Evolutionary conservation across 306 rosid species (phyloP).

Genomic region (Quercus parvula): DNA sequence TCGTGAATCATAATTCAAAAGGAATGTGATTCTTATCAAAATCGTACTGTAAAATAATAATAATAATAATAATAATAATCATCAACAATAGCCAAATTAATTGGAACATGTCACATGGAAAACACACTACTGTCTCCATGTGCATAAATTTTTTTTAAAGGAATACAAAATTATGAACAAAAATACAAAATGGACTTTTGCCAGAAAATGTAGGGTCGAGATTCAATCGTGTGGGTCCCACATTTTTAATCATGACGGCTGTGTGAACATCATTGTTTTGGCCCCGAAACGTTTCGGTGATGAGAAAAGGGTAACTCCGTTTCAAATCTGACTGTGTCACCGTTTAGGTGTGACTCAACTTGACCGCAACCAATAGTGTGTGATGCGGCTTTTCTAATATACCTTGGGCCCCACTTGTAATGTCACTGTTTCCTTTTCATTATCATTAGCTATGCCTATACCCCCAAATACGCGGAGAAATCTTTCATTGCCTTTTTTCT

Average conservation of each 20-base stretch:
- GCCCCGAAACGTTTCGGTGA: constrained; percentile 4
- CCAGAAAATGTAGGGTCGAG: constrained; percentile 19
- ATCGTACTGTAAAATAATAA: too few species aligned
- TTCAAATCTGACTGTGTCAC: constrained; percentile 25
- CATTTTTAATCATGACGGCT: constrained; percentile 20
- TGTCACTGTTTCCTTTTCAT: constrained; percentile 20
- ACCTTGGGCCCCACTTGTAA: constrained; percentile 30
- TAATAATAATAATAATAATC: too few species aligned
- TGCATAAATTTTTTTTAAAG: too few species aligned
- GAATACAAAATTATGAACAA: neutral
- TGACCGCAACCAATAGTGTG: constrained; percentile 29
- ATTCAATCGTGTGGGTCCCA: constrained; percentile 30
- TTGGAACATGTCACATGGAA: too few species aligned
- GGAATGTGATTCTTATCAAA: too few species aligned
- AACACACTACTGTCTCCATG: too few species aligned
- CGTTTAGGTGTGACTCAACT: constrained; percentile 12
- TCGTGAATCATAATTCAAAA: too few species aligned
- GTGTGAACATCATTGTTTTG: constrained; percentile 20
- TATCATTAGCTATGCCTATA: neutral
- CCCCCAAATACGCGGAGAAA: constrained; percentile 9
- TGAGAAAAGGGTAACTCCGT: constrained; percentile 19
- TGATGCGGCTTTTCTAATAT: constrained; percentile 44
- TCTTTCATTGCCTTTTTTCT: neutral
- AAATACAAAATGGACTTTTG: constrained; percentile 21
- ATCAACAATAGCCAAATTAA: too few species aligned